phyloP scores from a whole-genome alignment of 306 rosid genomes.

The Gynostemma pentaphyllum region DNA sequence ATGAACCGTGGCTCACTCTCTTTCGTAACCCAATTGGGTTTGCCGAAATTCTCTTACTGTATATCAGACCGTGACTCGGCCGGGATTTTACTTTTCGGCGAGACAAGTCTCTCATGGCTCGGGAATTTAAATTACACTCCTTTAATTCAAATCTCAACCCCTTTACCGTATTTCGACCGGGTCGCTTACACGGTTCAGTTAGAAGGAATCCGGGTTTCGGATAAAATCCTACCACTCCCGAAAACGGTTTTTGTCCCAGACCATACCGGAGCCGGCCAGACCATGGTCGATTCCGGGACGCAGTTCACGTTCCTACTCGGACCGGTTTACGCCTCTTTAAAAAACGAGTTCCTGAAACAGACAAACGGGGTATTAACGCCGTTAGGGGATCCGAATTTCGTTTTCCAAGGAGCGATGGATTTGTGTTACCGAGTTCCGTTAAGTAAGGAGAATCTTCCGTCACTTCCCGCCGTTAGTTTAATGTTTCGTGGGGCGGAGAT shows the following conservation, averaged over 20 bases:
- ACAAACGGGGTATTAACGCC: slow-evolving; percentile 27
- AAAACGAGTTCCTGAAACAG: slow-evolving; percentile 40
- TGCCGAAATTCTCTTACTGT: slow-evolving; percentile 71
- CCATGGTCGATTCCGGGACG: slow-evolving; percentile 86
- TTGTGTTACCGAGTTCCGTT: slow-evolving; percentile 32
- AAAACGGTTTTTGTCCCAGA: slow-evolving; percentile 40
- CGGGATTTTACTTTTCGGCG: slow-evolving; percentile 63
- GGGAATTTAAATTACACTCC: slow-evolving; percentile 64
- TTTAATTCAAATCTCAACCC: slow-evolving; percentile 38
- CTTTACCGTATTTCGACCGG: slow-evolving; percentile 75
- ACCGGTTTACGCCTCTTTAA: slow-evolving; percentile 57
- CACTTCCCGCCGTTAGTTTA: slow-evolving; percentile 46
- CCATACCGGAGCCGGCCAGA: slow-evolving; percentile 86
- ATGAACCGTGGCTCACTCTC: slow-evolving; percentile 80
- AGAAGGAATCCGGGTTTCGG: slow-evolving; percentile 46
- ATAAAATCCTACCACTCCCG: slow-evolving; percentile 26
- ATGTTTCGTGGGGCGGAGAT: slow-evolving; percentile 69
- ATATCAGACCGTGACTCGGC: slow-evolving; percentile 55
- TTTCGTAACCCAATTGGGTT: slow-evolving; percentile 46
- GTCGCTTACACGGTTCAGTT: slow-evolving; percentile 68
- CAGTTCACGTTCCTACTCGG: slow-evolving; percentile 79
- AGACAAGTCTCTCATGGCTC: slow-evolving; percentile 36
- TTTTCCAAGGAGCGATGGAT: slow-evolving; percentile 81
- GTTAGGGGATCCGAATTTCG: slow-evolving; percentile 40
- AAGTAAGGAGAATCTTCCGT: slow-evolving; percentile 7